These are phyloP conservation scores for Gliomastix tumulicola DNA, from an alignment of 2,329 filamentous ascomycete genomes.

Conservation along the genomic window DNA sequence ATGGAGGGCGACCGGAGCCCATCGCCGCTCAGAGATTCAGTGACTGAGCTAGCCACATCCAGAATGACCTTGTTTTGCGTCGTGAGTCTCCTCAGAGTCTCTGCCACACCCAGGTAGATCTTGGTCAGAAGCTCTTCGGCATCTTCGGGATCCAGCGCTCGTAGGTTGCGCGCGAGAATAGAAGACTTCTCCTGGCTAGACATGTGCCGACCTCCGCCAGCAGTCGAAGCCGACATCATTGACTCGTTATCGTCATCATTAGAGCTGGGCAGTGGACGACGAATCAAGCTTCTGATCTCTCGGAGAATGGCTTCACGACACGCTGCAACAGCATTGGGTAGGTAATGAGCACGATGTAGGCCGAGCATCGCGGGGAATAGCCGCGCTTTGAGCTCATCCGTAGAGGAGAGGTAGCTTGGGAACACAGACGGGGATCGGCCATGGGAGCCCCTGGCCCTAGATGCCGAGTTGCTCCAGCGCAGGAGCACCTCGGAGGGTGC, in stretches of 20 bases:
- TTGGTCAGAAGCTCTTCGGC: constrained; percentile 76
- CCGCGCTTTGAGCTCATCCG: constrained; percentile 61
- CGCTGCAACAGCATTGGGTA: constrained; percentile 71
- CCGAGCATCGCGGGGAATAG: constrained; percentile 68
- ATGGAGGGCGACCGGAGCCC: constrained; percentile 39
- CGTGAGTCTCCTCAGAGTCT: constrained; percentile 76
- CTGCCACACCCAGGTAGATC: constrained; percentile 82
- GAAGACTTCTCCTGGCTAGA: constrained; percentile 86
- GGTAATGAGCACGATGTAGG: constrained; percentile 73
- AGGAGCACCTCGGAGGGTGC: constrained; percentile 68
- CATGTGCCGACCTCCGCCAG: constrained; percentile 57
- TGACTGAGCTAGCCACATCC: constrained; percentile 77
- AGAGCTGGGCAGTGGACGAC: constrained; percentile 80
- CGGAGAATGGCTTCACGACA: constrained; percentile 80
- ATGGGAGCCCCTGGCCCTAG: constrained; percentile 62
- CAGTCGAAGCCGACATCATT: constrained; percentile 77
- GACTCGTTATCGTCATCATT: constrained; percentile 92
- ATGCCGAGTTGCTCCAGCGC: constrained; percentile 75
- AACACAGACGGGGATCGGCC: constrained; percentile 60
- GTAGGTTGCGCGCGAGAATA: constrained; percentile 79
- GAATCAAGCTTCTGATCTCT: constrained; percentile 80
- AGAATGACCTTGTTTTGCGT: constrained; percentile 93
- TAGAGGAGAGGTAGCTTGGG: constrained; percentile 72
- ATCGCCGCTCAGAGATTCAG: constrained; percentile 28
- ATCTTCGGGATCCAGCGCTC: constrained; percentile 74